Evolutionary conservation across 1,139 yeast genomes (phyloP), one percentile per base, ranked within the genome.

Genomic region (Kazachstania sp.): DNA sequence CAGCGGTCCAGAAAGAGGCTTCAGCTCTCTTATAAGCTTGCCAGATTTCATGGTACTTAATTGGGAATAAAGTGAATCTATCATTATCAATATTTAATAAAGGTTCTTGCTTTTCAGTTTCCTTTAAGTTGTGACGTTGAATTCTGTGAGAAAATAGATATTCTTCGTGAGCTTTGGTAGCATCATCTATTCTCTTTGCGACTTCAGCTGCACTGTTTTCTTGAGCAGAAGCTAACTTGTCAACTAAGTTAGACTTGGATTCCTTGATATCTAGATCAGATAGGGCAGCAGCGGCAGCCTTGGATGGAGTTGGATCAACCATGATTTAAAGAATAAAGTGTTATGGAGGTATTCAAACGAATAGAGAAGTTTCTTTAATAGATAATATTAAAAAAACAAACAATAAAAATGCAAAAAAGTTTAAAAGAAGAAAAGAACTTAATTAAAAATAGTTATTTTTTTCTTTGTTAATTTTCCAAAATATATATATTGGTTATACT

Each of bases 1-100:
- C 98, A 45, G 98, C 97, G 44, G 98, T 92, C 98, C 98, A 92
- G 78, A 92, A 92, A 5, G 97, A 90, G 23, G 98, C 98, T 74
- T 92, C 98, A 42, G 97, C 97, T 73, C 92, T 87, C 75, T 92
- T 92, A 74, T 92, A 92, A 78, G 94, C 90, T 70, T 90, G 95
- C 97, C 98, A 92, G 66, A 92, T 86, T 72, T 92, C 97, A 67
- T 90, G 94, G 73, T 88, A 92, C 71, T 86, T 85, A 72, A 92
- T 88, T 55, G 98, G 98, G 81, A 90, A 92, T 56, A 92, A 73
- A 48, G 92, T 97, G 65, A 86, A 88, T 65, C 98, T 82, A 63
- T 80, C 79, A 58, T 78, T 79, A 78, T 94, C 92, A 69, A 87
- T 97, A 50, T 68, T 67, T 63, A 92, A 78, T 63, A 92, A 71